Percentiles rank a stretch among this genome's conserved stretches.
Evolutionary conservation across 192 early-diverging fungal species (phyloP).

Genomic region (Podila epicladia): DNA sequence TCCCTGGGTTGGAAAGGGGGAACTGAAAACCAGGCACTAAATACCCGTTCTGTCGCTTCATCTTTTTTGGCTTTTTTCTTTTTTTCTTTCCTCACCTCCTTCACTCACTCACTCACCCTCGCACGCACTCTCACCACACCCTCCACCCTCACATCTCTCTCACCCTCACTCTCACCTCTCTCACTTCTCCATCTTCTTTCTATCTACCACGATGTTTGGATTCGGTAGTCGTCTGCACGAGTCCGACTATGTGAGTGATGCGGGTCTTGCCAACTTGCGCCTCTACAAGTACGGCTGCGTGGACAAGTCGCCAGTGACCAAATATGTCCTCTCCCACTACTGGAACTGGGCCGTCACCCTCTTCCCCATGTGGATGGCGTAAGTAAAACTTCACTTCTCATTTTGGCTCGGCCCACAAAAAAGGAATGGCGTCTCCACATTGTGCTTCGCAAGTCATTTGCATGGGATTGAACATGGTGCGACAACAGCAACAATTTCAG

Average conservation of each 20-base stretch:
- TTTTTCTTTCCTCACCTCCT: constrained; percentile 14
- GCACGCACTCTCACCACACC: background rate
- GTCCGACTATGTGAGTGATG: constrained; percentile 72
- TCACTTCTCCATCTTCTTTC: constrained; percentile 1
- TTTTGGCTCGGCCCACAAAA: background rate
- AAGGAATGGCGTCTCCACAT: background rate
- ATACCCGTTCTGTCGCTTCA: background rate
- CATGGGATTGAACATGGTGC: too few relatives aligned
- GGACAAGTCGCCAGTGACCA: constrained; percentile 85
- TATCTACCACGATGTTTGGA: constrained; percentile 32
- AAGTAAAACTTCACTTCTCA: constrained; percentile 54
- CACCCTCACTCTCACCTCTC: background rate
- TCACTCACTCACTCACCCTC: constrained; percentile 5
- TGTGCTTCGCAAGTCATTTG: background rate
- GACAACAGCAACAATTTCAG: too few relatives aligned
- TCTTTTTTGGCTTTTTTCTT: constrained; percentile 10
- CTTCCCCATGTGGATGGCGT: constrained; percentile 96
- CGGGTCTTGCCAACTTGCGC: constrained; percentile 74
- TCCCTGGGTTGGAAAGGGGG: too few relatives aligned
- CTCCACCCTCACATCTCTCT: constrained; percentile 1
- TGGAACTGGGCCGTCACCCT: constrained; percentile 91
- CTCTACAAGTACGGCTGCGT: constrained; percentile 83
- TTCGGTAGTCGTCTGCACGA: constrained; percentile 55
- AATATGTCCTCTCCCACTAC: constrained; percentile 86
- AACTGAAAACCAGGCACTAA: too few relatives aligned